Evolutionary conservation across 2,329 filamentous ascomycete genomes (phyloP).

Genomic region (Colletotrichum phormii): DNA sequence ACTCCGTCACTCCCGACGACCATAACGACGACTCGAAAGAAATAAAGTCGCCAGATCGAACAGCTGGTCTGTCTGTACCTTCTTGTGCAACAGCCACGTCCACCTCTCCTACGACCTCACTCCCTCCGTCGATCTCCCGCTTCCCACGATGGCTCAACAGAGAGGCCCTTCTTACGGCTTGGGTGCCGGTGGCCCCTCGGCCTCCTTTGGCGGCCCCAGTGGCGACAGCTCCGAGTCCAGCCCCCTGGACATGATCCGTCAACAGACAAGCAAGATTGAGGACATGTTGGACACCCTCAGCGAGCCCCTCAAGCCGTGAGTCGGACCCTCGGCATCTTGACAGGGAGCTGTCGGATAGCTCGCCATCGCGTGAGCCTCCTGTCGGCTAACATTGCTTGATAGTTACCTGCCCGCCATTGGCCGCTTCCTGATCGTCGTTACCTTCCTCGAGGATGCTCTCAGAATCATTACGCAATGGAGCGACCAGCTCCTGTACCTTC

Average conservation of each 20-base stretch:
- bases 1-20: conserved; percentile 17
- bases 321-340: conserved; percentile 51
- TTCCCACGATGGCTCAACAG: conserved; percentile 37
- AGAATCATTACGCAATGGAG: conserved; percentile 98
- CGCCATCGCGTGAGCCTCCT: conserved; percentile 2
- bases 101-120: not conserved
- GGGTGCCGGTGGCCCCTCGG: conserved; percentile 35
- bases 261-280: conserved; percentile 98
- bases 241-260: conserved; percentile 87
- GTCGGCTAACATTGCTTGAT: conserved; percentile 43
- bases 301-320: conserved; percentile 93
- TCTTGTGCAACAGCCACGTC: conserved; percentile 33
- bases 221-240: conserved; percentile 65
- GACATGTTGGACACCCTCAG: conserved; percentile 88
- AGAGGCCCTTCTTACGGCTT: conserved; percentile 38
- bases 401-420: conserved; percentile 96
- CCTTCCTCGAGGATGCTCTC: conserved; percentile 95
- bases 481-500: conserved; percentile 93
- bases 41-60: conserved; percentile 15
- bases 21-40: not conserved
- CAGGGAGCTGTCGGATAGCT: conserved; percentile 18
- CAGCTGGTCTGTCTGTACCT: conserved; percentile 36
- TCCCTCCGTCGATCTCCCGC: not conserved
- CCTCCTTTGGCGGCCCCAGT: conserved; percentile 35
- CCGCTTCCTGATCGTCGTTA: conserved; percentile 97